Evolutionary conservation across 2,329 filamentous ascomycete genomes (phyloP), one percentile per base, ranked within the genome.

Genomic region (Raffaelea albimanens): DNA sequence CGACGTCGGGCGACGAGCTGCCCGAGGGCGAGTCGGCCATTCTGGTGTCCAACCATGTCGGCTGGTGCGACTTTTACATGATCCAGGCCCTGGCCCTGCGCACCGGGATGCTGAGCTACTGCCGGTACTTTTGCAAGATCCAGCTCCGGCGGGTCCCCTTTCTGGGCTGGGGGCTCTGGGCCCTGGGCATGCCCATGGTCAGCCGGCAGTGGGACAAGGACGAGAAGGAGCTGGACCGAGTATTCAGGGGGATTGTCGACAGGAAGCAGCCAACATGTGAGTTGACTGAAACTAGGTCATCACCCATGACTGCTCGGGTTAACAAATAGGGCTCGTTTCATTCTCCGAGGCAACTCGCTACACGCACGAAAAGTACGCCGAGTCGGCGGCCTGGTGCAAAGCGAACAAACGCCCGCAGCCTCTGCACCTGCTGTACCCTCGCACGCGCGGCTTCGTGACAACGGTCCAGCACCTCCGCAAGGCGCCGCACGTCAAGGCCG

Each of bases 51-150:
- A 80, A 82, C 58, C 78, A 82, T 61, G 71, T 80, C 36, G 69
- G 68, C 45, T 82, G 78, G 78, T 67, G 70, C 48, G 78, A 82
- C 60, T 81, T 83, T 57, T 83, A 80, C 64, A 72, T 81, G 67
- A 76, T 82, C 52, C 77, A 83, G 61, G 70, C 71, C 34, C 61
- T 80, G 39, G 78, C 78, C 14, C 55, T 71, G 43, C 65, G 65
- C 39, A 62, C 72, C 13, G 69, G 68, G 47, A 83, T 83, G 80
- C 68, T 82, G 8, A 67, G 73, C n/a, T 67, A 75, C 44, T 80
- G 75, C 56, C 71, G 76, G 23, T 82, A 78, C 67, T 81, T 82
- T 58, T 73, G 77, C 48, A 83, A 82, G 62, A 69, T 71, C 50
- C 70, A 80, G 59, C 66, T 83, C 49, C 70, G 70, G 50, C 68